Percentiles rank a stretch among this genome's conserved stretches.
phyloP scores from a whole-genome alignment of 257 asterid species.

The Coffea canephora region DNA sequence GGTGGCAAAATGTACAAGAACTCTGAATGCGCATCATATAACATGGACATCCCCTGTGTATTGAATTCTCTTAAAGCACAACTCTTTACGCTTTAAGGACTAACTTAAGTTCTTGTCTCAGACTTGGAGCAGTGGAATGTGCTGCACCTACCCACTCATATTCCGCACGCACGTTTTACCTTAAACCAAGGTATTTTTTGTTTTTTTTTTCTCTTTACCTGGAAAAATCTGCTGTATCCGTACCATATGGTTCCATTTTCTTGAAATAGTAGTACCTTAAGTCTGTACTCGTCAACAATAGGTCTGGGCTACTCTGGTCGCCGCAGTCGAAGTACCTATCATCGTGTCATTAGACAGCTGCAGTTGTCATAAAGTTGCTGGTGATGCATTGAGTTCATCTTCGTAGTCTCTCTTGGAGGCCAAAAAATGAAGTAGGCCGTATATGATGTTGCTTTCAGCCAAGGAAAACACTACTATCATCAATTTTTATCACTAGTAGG shows the following conservation, averaged over 20 bases:
- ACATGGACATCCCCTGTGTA: not conserved
- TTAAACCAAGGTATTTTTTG: constrained; percentile 20
- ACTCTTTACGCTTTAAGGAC: not conserved
- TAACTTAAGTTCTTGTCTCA: constrained; percentile 34
- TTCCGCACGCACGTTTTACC: constrained; percentile 56
- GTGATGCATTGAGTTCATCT: not conserved
- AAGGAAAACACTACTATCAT: too few relatives aligned
- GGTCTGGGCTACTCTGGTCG: not conserved
- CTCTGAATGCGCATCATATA: not conserved
- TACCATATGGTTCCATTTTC: not conserved
- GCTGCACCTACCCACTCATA: constrained; percentile 95
- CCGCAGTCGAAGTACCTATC: not conserved
- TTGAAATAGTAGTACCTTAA: not conserved
- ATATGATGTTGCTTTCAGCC: not conserved
- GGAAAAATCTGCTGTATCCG: too few relatives aligned
- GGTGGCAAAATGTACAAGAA: not conserved
- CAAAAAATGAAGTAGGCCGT: not conserved
- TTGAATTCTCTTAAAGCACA: not conserved
- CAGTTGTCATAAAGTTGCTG: not conserved
- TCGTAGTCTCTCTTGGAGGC: not conserved
- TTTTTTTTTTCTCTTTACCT: too few relatives aligned
- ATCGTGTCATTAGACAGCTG: not conserved
- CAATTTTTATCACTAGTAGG: not conserved
- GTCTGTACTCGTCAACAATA: too few relatives aligned
- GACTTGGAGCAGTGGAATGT: constrained; percentile 97